Evolutionary conservation across 176 grass and related monocot genomes (phyloP), one percentile per base, ranked within the genome.

Genomic region (Calamus simplicifolius): DNA sequence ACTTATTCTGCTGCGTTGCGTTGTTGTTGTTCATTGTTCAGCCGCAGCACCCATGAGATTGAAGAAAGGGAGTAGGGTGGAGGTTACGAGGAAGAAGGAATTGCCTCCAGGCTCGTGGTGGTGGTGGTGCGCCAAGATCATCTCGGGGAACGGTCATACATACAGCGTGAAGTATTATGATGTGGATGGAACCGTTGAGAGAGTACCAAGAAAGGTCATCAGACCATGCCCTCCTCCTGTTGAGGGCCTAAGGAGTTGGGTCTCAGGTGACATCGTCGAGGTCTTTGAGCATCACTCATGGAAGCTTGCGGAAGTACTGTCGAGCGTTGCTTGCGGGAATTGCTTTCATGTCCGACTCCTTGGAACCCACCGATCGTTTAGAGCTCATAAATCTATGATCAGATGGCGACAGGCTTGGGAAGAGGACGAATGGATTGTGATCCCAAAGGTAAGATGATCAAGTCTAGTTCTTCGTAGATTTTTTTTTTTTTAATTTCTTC

Each of bases 131-230:
- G 89, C 83, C 17, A 69, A 75, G 52, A 75, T 93, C 18, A 5
- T 75, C 17, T 77, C 51, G 59, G 84, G 83, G 57, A 81, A 93
- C 18, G 84, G 89, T 8, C 83, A 81, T 63, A 72, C 80, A 17
- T 93, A 93, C 61, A 52, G 38, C 29, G 38, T 87, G 16, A 57
- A 29, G 62, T 87, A 82, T 64, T 19, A 49, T 60, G 35, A 30
- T 25, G 16, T 16, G 7, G 30, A 12, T 23, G 56, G 13, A 3
- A 52, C 52, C 29, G 30, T 73, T 3, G 62, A 30, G 1, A 74
- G 75, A 56, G 82, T 93, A 66, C 49, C 25, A 16, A 73, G 89
- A 78, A 73, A 78, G 57, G 38, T 3, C 15, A 69, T 87, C 66
- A 77, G 89, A 2, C 84, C 83, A 0, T 50, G 50, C 13, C 84